Percentiles rank a stretch among this genome's conserved stretches.
Conservation (phyloP, 1,284 basidiomycete species). For the Rhodotorula sp. region DNA sequence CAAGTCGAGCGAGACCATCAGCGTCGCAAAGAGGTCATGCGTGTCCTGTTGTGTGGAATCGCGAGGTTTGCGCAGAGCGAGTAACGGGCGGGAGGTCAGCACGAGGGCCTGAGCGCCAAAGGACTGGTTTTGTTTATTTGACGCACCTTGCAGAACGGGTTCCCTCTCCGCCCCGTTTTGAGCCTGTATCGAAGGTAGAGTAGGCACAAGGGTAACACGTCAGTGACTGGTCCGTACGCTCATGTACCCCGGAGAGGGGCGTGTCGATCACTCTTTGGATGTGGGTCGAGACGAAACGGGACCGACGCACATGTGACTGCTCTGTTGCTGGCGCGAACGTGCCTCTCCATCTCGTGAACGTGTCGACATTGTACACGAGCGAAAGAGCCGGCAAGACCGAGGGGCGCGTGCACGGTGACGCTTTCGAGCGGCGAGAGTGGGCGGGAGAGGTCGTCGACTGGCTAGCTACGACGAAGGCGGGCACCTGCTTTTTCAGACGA, state of each 20-base stretch:
- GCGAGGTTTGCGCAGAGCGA: not conserved
- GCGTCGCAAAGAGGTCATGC: conserved; percentile 94
- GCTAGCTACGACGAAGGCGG: too few relatives aligned
- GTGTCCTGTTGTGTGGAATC: conserved; percentile 68
- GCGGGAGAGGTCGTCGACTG: too few relatives aligned
- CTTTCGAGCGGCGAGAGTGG: too few relatives aligned
- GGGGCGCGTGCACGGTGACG: too few relatives aligned
- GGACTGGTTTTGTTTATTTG: too few relatives aligned
- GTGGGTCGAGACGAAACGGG: not conserved
- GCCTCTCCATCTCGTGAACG: conserved; percentile 25
- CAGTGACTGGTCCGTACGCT: not conserved
- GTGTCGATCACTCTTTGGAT: not conserved
- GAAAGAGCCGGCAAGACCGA: too few relatives aligned
- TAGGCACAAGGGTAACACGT: not conserved
- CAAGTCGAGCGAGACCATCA: conserved; percentile 89
- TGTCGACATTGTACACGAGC: not conserved
- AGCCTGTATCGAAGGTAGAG: conserved; percentile 28
- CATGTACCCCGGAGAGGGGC: not conserved
- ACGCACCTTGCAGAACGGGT: conserved; percentile 48
- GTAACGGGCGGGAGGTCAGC: not conserved
- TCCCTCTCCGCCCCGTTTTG: conserved; percentile 48
- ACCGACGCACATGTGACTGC: conserved; percentile 36
- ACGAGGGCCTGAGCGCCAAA: not conserved
- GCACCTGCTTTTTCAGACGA: too few relatives aligned
- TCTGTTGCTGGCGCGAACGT: conserved; percentile 39